These are phyloP conservation scores for Gyromitra esculenta DNA, from an alignment of 2,329 filamentous ascomycete genomes.

Conservation along the genomic window DNA sequence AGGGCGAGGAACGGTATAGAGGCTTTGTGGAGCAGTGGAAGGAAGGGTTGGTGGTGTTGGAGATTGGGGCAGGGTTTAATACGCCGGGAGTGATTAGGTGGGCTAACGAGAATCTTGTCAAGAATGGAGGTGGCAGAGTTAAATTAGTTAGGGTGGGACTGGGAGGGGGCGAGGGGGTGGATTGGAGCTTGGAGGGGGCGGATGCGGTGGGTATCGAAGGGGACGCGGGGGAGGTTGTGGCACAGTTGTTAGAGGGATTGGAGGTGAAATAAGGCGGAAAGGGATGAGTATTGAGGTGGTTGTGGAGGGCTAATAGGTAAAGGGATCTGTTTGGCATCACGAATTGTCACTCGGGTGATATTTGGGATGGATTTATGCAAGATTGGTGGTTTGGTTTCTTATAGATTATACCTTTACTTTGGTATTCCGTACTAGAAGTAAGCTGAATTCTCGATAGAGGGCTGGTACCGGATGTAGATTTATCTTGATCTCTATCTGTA, in stretches of 20 bases:
- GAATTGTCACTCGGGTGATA: too few relatives aligned
- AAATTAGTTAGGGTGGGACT: constrained; percentile 44
- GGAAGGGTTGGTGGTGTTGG: constrained; percentile 46
- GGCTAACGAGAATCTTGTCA: constrained; percentile 44
- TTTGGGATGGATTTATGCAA: too few relatives aligned
- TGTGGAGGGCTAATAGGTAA: too few relatives aligned
- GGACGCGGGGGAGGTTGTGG: constrained; percentile 12
- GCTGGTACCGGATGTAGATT: too few relatives aligned
- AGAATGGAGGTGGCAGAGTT: background rate
- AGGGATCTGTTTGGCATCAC: too few relatives aligned
- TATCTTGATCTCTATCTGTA: too few relatives aligned
- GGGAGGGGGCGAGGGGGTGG: constrained; percentile 12
- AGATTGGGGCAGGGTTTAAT: constrained; percentile 53
- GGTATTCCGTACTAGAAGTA: too few relatives aligned
- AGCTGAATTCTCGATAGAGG: too few relatives aligned
- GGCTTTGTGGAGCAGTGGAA: constrained; percentile 51
- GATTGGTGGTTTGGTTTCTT: too few relatives aligned
- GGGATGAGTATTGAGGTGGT: background rate
- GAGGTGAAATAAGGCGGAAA: background rate
- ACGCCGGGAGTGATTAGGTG: constrained; percentile 47
- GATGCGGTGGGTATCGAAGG: constrained; percentile 31
- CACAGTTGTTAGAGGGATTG: constrained; percentile 1
- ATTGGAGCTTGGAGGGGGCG: constrained; percentile 6
- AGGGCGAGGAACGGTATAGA: constrained; percentile 55
- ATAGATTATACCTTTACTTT: too few relatives aligned